Evolutionary conservation across 495 filamentous ascomycete genomes (phyloP).

Genomic region (Margaritispora aquatica): DNA sequence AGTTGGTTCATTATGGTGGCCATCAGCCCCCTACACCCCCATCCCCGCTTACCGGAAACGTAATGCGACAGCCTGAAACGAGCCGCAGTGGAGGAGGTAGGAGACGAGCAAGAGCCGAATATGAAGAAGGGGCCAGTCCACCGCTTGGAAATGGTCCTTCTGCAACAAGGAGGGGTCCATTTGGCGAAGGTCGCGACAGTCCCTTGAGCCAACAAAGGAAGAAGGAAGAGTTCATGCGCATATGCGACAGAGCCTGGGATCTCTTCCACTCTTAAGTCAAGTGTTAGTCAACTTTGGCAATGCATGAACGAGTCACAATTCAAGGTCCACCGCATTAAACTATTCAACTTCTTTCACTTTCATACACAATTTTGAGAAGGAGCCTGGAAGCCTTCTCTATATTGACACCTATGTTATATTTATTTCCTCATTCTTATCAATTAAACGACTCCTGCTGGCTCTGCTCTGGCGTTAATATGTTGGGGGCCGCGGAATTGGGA

Average conservation of each 20-base stretch:
- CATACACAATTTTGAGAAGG: neutral
- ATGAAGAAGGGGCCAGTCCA: constrained; percentile 80
- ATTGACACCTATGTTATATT: constrained; percentile 7
- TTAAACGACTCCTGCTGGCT: constrained; percentile 10
- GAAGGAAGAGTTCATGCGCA: constrained; percentile 85
- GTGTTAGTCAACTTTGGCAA: neutral
- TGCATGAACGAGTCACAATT: neutral
- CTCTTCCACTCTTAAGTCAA: constrained; percentile 78
- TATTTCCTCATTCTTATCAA: constrained; percentile 3
- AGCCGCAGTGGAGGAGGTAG: constrained; percentile 47
- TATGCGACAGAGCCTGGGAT: constrained; percentile 93
- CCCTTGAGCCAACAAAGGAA: constrained; percentile 81
- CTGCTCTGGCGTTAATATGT: constrained; percentile 21
- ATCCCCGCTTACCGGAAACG: constrained; percentile 52
- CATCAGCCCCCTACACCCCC: constrained; percentile 89
- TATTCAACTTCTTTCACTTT: neutral
- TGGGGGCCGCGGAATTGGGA: neutral
- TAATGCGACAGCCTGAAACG: constrained; percentile 26
- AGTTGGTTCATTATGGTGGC: constrained; percentile 90
- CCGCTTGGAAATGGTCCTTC: constrained; percentile 59
- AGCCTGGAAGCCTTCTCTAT: constrained; percentile 1
- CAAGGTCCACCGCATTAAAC: neutral
- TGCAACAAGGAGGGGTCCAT: constrained; percentile 54
- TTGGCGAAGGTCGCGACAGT: constrained; percentile 72
- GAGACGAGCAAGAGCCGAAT: constrained; percentile 76